phyloP scores from a whole-genome alignment of 2,329 filamentous ascomycete genomes.

The Aspergillus versicolor region DNA sequence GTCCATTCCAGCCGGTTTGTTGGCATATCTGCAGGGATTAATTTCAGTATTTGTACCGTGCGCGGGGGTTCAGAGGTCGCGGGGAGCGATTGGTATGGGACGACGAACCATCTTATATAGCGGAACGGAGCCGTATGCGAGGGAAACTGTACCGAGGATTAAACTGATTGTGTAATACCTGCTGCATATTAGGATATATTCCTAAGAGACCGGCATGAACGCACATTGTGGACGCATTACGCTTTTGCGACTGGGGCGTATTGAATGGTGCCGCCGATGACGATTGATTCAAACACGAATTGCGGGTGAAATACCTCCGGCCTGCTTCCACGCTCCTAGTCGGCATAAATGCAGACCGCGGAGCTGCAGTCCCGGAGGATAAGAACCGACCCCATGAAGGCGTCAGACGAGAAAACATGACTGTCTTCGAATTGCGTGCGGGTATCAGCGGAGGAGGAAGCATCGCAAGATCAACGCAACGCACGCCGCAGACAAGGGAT shows the following conservation, averaged over 20 bases:
- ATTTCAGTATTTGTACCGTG: background rate
- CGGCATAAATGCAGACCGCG: slow-evolving; percentile 14
- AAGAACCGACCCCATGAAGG: slow-evolving; percentile 25
- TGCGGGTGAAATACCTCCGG: slow-evolving; percentile 35
- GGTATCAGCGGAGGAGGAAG: slow-evolving; percentile 14
- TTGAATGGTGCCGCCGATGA: slow-evolving; percentile 33
- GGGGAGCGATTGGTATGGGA: background rate
- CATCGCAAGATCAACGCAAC: slow-evolving; percentile 2
- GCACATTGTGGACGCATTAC: slow-evolving; percentile 56
- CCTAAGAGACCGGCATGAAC: slow-evolving; percentile 10
- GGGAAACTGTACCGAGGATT: slow-evolving; percentile 61
- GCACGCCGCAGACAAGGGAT: slow-evolving; percentile 5
- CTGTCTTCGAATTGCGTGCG: slow-evolving; percentile 12
- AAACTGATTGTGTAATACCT: slow-evolving; percentile 65
- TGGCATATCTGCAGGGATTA: slow-evolving; percentile 45
- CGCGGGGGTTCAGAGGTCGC: background rate
- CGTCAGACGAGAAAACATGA: slow-evolving; percentile 31
- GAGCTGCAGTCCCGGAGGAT: slow-evolving; percentile 12
- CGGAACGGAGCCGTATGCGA: slow-evolving; percentile 66
- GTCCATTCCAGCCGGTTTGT: slow-evolving; percentile 76
- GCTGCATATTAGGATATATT: slow-evolving; percentile 14
- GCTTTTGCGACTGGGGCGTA: slow-evolving; percentile 39
- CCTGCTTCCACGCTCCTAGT: slow-evolving; percentile 22
- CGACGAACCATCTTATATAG: slow-evolving; percentile 64
- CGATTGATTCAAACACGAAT: slow-evolving; percentile 26